phyloP scores from a whole-genome alignment of 129 eudicot genomes.

The Dittrichia graveolens region DNA sequence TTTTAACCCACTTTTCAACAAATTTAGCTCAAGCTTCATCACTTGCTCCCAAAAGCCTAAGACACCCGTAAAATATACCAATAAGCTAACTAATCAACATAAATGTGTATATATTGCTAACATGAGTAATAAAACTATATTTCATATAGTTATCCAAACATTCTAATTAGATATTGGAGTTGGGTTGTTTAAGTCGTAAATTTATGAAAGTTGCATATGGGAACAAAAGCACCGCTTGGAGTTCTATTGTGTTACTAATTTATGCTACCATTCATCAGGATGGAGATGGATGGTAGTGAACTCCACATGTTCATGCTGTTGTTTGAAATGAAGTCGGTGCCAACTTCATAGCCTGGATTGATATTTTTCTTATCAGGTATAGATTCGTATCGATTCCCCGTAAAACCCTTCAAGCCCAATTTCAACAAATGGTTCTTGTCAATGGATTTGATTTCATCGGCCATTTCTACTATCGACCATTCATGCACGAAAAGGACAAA shows the following conservation, averaged over 20 bases:
- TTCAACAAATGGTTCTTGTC: slow-evolving; percentile 49
- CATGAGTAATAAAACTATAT: too few relatives aligned
- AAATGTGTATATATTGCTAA: too few relatives aligned
- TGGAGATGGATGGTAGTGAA: slow-evolving; percentile 51
- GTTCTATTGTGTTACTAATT: too few relatives aligned
- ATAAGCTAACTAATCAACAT: background rate
- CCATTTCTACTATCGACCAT: slow-evolving; percentile 47
- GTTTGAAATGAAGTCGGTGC: slow-evolving; percentile 48
- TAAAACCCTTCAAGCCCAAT: slow-evolving; percentile 51
- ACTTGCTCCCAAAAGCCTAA: slow-evolving; percentile 34
- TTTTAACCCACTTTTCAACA: slow-evolving; percentile 34
- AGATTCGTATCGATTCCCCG: slow-evolving; percentile 41
- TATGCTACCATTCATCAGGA: slow-evolving; percentile 44
- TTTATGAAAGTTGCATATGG: too few relatives aligned
- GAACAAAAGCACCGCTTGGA: too few relatives aligned
- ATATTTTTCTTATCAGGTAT: slow-evolving; percentile 33
- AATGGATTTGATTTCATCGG: slow-evolving; percentile 47
- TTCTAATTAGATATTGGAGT: background rate
- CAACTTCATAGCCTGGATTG: slow-evolving; percentile 46
- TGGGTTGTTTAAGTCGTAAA: background rate
- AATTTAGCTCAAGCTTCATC: slow-evolving; percentile 36
- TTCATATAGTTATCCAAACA: too few relatives aligned
- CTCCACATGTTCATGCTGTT: slow-evolving; percentile 30
- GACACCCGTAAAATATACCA: background rate
- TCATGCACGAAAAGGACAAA: slow-evolving; percentile 12